Evolutionary conservation across 2,329 filamentous ascomycete species (phyloP), one percentile per base, ranked within the genome.

Genomic region (Escovopsis weberi): DNA sequence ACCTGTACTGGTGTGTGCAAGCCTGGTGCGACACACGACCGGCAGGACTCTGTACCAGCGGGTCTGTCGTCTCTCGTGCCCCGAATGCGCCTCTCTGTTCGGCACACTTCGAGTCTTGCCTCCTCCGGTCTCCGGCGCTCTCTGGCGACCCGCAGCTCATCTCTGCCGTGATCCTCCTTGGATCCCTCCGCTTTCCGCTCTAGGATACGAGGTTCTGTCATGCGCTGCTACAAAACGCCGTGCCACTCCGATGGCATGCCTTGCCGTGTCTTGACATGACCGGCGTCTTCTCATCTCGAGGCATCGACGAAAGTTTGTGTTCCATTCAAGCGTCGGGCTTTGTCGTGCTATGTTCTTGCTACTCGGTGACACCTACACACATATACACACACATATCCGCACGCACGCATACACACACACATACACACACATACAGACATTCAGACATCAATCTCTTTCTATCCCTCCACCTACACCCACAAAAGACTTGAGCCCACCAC

Each of bases 241-340:
- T 28, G 30, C 41, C 42, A 37, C 28, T 38, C 26, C 19, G 36
- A 40, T 42, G 43, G 36, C 43, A 42, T 45, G 40, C 38, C 43
- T 45, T 45, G 23, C 33, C 38, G 40, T 45, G 43, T 39, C 23
- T 38, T 38, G 12, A 38, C 18, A 38, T 23, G 37, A 19, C 37
- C 37, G 37, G 12, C 26, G 12, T 26, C 23, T 23, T 23, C 37
- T 18, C 15, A 23, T 38, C 37, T 38, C 9, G 37, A 19, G 23
- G 23, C 23, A 23, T 23, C 23, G 3, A 23, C 19, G 37, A n/a
- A 38, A 4, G 37, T n/a, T 30, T 39, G 26, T 19, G 11, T 33
- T 19, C 28, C 28, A 18, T 39, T 39, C 32, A 23, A 23, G 12
- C 38, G 26, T 28, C 15, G n/a, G 26, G 26, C 38, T 30, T 32